Percentiles rank a stretch among this genome's conserved stretches.
Conservation (phyloP, 1,139 yeast species). For the Geotrichum klebahnii region DNA sequence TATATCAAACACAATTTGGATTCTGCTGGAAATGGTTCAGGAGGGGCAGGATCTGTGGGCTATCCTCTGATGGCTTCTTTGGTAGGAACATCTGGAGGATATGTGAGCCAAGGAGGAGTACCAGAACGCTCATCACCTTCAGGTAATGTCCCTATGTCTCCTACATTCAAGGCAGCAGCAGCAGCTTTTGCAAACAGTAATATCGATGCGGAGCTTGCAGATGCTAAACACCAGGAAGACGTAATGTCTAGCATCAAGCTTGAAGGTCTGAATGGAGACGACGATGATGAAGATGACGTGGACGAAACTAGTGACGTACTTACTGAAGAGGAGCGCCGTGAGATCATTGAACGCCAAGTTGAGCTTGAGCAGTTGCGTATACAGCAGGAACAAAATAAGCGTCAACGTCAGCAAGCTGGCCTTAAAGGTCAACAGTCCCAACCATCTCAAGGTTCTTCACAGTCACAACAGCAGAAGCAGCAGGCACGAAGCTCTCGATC, state of each 20-base stretch:
- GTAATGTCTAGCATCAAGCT: constrained; percentile 22
- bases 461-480: not conserved
- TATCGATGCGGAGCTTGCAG: constrained; percentile 18
- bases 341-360: constrained; percentile 8
- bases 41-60: constrained; percentile 10
- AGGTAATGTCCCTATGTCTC: constrained; percentile 20
- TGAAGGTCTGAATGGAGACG: constrained; percentile 19
- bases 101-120: constrained; percentile 10
- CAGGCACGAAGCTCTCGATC: constrained; percentile 1
- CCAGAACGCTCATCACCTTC: constrained; percentile 10
- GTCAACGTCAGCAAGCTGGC: constrained; percentile 6
- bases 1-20: constrained; percentile 19
- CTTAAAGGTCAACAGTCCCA: constrained; percentile 2
- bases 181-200: constrained; percentile 23
- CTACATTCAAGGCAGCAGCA: constrained; percentile 22
- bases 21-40: constrained; percentile 7
- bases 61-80: constrained; percentile 13
- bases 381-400: constrained; percentile 8
- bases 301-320: constrained; percentile 6
- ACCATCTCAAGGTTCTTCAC: not conserved
- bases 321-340: constrained; percentile 10
- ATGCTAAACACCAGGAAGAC: constrained; percentile 22
- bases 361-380: constrained; percentile 5
- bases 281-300: constrained; percentile 18
- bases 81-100: constrained; percentile 10